phyloP scores from a whole-genome alignment of 2,329 filamentous ascomycete genomes.

The Hymenoscyphus scutula region DNA sequence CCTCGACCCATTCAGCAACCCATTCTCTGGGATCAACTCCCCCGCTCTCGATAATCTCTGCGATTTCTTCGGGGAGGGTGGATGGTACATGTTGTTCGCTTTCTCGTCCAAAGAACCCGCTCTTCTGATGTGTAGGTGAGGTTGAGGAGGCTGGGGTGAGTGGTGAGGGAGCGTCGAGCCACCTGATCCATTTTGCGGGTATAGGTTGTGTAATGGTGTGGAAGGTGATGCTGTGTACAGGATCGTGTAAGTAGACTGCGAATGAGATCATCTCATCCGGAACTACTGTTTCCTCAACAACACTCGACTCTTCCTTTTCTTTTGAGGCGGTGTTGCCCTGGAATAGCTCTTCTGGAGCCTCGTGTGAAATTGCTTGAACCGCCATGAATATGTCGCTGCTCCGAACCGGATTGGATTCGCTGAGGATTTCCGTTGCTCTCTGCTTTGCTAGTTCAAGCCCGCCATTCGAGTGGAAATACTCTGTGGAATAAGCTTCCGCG shows the following conservation, averaged over 20 bases:
- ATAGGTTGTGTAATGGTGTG: conserved; percentile 77
- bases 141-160: conserved; percentile 47
- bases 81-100: conserved; percentile 45
- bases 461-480: conserved; percentile 77
- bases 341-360: conserved; percentile 66
- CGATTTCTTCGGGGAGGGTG: conserved; percentile 77
- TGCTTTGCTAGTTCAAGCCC: conserved; percentile 78
- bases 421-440: conserved; percentile 74
- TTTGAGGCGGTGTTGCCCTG: conserved; percentile 47
- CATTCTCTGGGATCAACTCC: conserved; percentile 91
- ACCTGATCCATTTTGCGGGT: conserved; percentile 82
- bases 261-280: conserved; percentile 66
- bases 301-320: conserved; percentile 53
- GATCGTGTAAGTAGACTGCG: conserved; percentile 79
- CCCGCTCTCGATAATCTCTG: conserved; percentile 72
- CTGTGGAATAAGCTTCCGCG: conserved; percentile 81
- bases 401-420: conserved; percentile 83
- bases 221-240: conserved; percentile 88
- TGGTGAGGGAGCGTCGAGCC: conserved; percentile 76
- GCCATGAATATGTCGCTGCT: conserved; percentile 93
- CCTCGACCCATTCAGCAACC: conserved; percentile 97
- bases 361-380: conserved; percentile 79
- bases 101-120: conserved; percentile 41
- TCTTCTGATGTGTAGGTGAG: conserved; percentile 31
- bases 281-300: conserved; percentile 49